Base-by-base conservation (phyloP, 352 stramenopile genomes). In the Phytophthora cryptogea region DNA sequence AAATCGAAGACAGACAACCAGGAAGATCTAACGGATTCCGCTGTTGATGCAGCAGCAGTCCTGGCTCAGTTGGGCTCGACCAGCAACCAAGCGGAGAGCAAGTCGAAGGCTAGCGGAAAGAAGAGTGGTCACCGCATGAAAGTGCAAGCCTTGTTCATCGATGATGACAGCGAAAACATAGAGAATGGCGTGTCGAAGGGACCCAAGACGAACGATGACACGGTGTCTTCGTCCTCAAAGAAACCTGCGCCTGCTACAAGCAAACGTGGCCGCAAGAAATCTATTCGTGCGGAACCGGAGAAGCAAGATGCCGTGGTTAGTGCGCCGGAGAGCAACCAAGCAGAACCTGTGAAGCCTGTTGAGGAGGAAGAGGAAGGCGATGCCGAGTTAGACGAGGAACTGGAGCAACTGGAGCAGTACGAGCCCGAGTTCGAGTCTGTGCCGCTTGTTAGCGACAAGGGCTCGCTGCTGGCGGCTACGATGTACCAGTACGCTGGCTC, bases 401-500 rank as follows among this genome's bases (percentile, higher is more conserved):
- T 84, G 14, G 67, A 81, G 23, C 48, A 63, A 20, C 53, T 82
- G 2, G 74, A 84, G 27, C 63, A 69, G 52, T 61, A 63, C 43
- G 77, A 84, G 43, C 72, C 73, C 1, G 59, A 63, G 62, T 83
- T 83, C 37, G 39, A 62, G 16, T 73, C 58, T 5, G 51, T 76
- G 30, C 60, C 74, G 3, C 56, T 83, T 10, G 43, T 69, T 9
- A 80, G 74, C 47, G 77, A 83, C 37, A 60, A 71, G 9, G 58
- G 72, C 11, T 75, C 68, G 1, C 55, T 86, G 4, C 41, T 87
- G 32, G 42, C 70, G 17, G 74, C 77, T 0, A 66, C 72, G 4
- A 58, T 85, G 51, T 87, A 81, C 51, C 69, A 80, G 56, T 87
- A 74, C 16, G 32, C 43, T 13, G 33, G 26, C 26, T 9, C 32